Evolutionary conservation across 2,329 filamentous ascomycete genomes (phyloP), one percentile per base, ranked within the genome.

Genomic region (Ascomycota sp.): DNA sequence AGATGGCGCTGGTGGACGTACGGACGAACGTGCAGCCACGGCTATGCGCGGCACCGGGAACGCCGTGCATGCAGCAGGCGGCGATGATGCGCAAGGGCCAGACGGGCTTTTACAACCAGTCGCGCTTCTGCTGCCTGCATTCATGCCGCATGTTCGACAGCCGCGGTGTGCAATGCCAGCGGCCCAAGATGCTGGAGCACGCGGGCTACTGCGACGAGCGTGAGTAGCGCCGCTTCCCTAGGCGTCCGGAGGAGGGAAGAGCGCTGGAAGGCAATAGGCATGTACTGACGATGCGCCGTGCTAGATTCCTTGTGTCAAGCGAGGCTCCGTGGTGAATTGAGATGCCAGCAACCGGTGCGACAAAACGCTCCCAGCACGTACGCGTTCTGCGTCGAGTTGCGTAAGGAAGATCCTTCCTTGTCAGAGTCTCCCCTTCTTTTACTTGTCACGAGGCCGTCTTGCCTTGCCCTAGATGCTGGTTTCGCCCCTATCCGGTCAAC

Each of bases 121-220:
- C 33, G 4, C 8, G 35, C 27, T 34, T 38, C 30, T 39, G 38
- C 29, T 4, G 27, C 12, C 4, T 27, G 3, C 38, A 39, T 12
- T 25, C 33, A 10, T 39, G 38, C 11, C 34, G 35, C 11, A 29
- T 16, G 16, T 25, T 36, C 12, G 26, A 34, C 6, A 33, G 36
- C 16, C 13, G 30, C 11, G 27, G n/a, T 9, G 9, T 34, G 21
- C 27, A 29, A 28, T 36, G 35, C 25, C 35, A 9, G 12, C n/a
- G n/a, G 2, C 31, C 35, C 6, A n/a, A 13, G 31, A 16, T 21
- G 6, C n/a, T 21, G 16, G 5, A 21, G 5, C 16, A 21, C 16
- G 16, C 16, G 16, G 16, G 16, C 16, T 21, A 21, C 16, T 36
- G 35, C 28, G 35, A 36, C 5, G 10, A 33, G n/a, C 35, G 35